Conservation (phyloP, 345 rosid species). For the Citrus inodora region DNA sequence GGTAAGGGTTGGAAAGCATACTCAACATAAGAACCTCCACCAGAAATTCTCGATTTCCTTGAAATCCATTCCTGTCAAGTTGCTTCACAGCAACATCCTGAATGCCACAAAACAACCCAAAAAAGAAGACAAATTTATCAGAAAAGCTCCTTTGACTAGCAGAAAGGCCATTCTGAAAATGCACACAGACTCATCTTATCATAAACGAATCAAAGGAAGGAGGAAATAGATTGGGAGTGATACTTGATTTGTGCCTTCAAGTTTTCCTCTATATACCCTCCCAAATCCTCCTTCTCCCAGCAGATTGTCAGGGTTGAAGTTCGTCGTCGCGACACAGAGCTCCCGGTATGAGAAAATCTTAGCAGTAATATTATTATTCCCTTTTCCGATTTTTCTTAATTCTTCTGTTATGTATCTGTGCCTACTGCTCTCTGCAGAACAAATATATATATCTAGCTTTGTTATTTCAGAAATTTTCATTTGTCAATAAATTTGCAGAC, state of each 20-base stretch:
- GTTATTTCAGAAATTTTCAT: no score
- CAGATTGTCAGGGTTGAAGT: slow-evolving; percentile 59
- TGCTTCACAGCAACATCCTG: slow-evolving; percentile 76
- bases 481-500: no score
- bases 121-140: background rate
- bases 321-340: slow-evolving; percentile 57
- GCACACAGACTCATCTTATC: background rate
- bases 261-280: slow-evolving; percentile 72
- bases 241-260: slow-evolving; percentile 51
- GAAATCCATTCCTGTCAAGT: slow-evolving; percentile 81
- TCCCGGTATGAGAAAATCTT: slow-evolving; percentile 60
- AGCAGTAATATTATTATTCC: slow-evolving; percentile 48
- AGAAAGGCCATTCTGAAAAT: background rate
- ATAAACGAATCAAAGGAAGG: background rate
- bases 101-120: background rate
- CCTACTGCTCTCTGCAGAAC: slow-evolving; percentile 59
- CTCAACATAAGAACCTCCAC: slow-evolving; percentile 78
- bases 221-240: background rate
- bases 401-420: slow-evolving; percentile 67
- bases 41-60: slow-evolving; percentile 78
- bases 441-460: background rate
- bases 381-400: slow-evolving; percentile 58
- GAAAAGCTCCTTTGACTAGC: background rate
- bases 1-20: slow-evolving; percentile 61
- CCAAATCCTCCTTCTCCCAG: slow-evolving; percentile 98